Conservation (phyloP, 2,329 filamentous ascomycete species). For the Thyridium curvatum region DNA sequence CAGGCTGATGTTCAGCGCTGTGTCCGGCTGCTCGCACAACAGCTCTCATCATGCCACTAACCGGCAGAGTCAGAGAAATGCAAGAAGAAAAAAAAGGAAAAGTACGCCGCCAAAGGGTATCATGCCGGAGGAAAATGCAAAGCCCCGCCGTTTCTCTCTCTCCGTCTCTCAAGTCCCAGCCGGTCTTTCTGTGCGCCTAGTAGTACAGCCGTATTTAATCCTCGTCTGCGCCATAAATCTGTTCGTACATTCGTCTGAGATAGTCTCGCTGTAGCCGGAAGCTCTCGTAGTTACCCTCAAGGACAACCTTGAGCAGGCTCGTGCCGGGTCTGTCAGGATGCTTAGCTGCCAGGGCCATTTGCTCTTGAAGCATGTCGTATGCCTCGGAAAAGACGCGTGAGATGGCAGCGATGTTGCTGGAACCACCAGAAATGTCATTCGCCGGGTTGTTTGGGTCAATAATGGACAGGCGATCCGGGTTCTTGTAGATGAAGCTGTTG, state of each 20-base stretch:
- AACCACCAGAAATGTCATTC: conserved; percentile 90
- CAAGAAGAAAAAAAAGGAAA: background rate
- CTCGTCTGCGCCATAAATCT: conserved; percentile 24
- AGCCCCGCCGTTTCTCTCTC: background rate
- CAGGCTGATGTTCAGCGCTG: no score
- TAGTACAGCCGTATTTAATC: conserved; percentile 13
- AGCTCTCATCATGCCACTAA: no score
- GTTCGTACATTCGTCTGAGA: conserved; percentile 46
- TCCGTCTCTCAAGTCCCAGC: conserved; percentile 1
- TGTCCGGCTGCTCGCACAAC: no score
- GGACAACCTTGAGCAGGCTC: conserved; percentile 65
- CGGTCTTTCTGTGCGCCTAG: background rate
- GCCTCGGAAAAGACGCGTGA: conserved; percentile 64
- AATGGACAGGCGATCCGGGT: conserved; percentile 68
- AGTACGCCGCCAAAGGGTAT: background rate
- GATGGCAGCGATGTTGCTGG: conserved; percentile 62
- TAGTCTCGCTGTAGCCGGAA: conserved; percentile 65
- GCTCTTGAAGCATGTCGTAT: conserved; percentile 46
- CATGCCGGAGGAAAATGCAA: conserved; percentile 1
- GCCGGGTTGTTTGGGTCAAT: conserved; percentile 80
- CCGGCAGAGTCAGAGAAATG: background rate
- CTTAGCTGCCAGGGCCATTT: conserved; percentile 46
- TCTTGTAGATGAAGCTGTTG: conserved; percentile 45
- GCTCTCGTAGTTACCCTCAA: conserved; percentile 72
- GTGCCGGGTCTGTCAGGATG: conserved; percentile 16